These are phyloP conservation scores for Verticillium albo-atrum DNA, from an alignment of 2,329 filamentous ascomycete species.

Conservation along the genomic window DNA sequence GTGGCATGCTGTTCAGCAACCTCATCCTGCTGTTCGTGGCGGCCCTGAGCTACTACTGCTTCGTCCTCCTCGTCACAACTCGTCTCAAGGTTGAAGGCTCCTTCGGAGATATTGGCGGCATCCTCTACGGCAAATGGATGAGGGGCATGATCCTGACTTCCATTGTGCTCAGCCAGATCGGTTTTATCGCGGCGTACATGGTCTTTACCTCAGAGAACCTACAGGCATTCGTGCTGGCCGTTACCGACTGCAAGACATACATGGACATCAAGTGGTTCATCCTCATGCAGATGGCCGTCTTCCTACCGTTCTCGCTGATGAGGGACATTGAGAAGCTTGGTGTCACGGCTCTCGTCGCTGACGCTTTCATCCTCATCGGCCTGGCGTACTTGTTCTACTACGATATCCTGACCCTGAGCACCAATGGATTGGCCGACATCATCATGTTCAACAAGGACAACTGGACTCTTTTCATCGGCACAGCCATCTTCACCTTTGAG, in stretches of 20 bases:
- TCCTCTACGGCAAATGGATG: slow-evolving; percentile 89
- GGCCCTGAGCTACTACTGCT: slow-evolving; percentile 90
- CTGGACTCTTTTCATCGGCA: slow-evolving; percentile 98
- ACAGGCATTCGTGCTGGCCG: slow-evolving; percentile 89
- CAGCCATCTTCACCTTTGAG: slow-evolving; percentile 85
- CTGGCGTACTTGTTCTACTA: slow-evolving; percentile 95
- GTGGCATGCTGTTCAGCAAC: slow-evolving; percentile 96
- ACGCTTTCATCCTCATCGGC: slow-evolving; percentile 89
- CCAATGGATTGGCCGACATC: slow-evolving; percentile 77
- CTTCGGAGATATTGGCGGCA: slow-evolving; percentile 93
- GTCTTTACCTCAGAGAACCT: slow-evolving; percentile 96
- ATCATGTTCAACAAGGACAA: slow-evolving; percentile 83
- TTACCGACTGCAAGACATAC: slow-evolving; percentile 78
- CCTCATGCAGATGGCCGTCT: slow-evolving; percentile 90
- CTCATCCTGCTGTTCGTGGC: slow-evolving; percentile 83
- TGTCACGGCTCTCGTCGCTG: slow-evolving; percentile 88
- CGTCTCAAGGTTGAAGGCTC: slow-evolving; percentile 85
- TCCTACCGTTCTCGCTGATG: slow-evolving; percentile 88
- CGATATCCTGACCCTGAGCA: slow-evolving; percentile 78
- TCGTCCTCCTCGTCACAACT: slow-evolving; percentile 86
- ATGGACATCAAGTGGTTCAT: slow-evolving; percentile 90
- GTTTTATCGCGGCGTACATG: slow-evolving; percentile 92
- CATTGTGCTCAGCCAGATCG: slow-evolving; percentile 92
- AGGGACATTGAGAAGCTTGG: slow-evolving; percentile 97
- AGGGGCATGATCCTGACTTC: slow-evolving; percentile 81